phyloP scores from a whole-genome alignment of 495 filamentous ascomycete species.

The Podospora tetraspora region DNA sequence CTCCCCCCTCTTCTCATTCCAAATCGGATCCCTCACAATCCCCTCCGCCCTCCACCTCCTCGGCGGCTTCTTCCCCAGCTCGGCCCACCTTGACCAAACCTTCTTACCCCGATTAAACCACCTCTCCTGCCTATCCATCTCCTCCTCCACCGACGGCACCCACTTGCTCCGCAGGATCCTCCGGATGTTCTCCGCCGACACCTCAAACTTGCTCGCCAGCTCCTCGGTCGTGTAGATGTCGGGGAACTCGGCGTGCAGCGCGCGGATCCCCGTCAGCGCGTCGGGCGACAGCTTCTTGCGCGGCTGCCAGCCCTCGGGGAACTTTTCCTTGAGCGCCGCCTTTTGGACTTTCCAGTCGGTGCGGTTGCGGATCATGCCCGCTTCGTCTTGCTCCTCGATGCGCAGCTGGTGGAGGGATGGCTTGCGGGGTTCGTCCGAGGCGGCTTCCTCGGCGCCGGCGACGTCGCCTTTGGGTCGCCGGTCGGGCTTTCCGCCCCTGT shows the following conservation, averaged over 20 bases:
- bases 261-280: conserved; percentile 78
- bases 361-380: not conserved
- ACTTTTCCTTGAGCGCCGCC: conserved; percentile 46
- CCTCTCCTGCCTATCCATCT: conserved; percentile 52
- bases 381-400: not conserved
- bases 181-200: conserved; percentile 80
- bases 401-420: not conserved
- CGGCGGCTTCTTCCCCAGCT: conserved; percentile 62
- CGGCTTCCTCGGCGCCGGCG: not conserved
- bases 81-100: conserved; percentile 71
- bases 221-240: conserved; percentile 66
- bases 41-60: conserved; percentile 63
- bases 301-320: conserved; percentile 72
- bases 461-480: not conserved
- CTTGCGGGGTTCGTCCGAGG: not conserved
- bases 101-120: conserved; percentile 76
- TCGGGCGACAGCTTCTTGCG: conserved; percentile 85
- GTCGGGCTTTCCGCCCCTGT: not conserved
- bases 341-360: conserved; percentile 27
- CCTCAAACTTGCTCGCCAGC: conserved; percentile 72
- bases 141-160: conserved; percentile 60
- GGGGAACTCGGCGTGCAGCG: conserved; percentile 68
- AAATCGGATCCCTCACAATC: conserved; percentile 44
- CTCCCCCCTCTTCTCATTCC: conserved; percentile 25
- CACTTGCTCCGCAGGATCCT: conserved; percentile 83